Percentiles rank a stretch among this genome's conserved stretches.
Conservation (phyloP, 2,329 filamentous ascomycete genomes). For the Microsporum canis region DNA sequence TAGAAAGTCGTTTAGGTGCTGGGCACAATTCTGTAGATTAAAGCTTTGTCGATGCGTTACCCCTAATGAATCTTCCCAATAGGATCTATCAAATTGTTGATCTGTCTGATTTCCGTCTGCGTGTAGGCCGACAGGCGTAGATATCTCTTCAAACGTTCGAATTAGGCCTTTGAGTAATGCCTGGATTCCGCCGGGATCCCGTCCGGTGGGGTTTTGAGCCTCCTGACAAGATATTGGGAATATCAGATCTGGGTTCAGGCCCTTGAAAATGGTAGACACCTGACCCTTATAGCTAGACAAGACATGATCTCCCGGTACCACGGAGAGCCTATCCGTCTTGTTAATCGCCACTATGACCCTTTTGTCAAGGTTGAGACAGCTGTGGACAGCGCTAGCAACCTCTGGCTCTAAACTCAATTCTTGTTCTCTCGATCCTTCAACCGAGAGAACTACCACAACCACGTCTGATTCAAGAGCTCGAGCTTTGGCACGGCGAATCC, state of each 20-base stretch:
- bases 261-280: slow-evolving; percentile 11
- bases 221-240: slow-evolving; percentile 63
- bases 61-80: slow-evolving; percentile 73
- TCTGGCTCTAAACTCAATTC: slow-evolving; percentile 39
- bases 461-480: slow-evolving; percentile 76
- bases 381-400: slow-evolving; percentile 43
- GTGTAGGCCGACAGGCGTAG: slow-evolving; percentile 27
- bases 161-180: slow-evolving; percentile 56
- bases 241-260: slow-evolving; percentile 32
- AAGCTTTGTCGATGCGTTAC: slow-evolving; percentile 83
- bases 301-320: slow-evolving; percentile 8
- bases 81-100: slow-evolving; percentile 45
- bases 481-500: slow-evolving; percentile 73
- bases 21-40: slow-evolving; percentile 62
- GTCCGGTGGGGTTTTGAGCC: slow-evolving; percentile 27
- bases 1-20: slow-evolving; percentile 63
- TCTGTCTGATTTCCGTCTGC: slow-evolving; percentile 19
- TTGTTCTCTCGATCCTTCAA: slow-evolving; percentile 43
- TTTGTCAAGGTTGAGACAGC: slow-evolving; percentile 40
- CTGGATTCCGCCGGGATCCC: slow-evolving; percentile 56
- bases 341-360: slow-evolving; percentile 50
- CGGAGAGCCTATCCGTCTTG: slow-evolving; percentile 44
- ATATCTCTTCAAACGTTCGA: slow-evolving; percentile 48
- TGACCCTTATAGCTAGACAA: slow-evolving; percentile 1
- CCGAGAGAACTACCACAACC: slow-evolving; percentile 65